Base-by-base conservation (phyloP, 2,329 filamentous ascomycete species). In the Colletotrichum phormii region DNA sequence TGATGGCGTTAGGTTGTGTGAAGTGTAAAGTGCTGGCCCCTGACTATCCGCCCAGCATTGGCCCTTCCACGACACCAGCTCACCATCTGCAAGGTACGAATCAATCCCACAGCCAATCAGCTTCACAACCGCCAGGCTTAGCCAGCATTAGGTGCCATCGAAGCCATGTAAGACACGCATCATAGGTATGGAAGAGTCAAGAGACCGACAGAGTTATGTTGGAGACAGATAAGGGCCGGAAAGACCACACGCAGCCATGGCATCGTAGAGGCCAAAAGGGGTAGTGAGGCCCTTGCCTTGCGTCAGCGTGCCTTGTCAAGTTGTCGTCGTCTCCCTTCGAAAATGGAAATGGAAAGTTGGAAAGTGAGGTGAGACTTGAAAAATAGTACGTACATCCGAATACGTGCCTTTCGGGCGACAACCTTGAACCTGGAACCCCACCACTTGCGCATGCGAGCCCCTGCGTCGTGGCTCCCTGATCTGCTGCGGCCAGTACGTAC, bases 391-490 rank as follows among this genome's bases (percentile, higher is more conserved):
- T 62, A 13, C n/a, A 13, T 49, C 59, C n/a, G 8, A 49, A 18
- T 49, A 22, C 42, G 26, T 51, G 26, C 33, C n/a, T 37, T 18
- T 35, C n/a, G 33, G 33, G 29, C 13, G 18, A 29, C 13, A 24
- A 29, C 42, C 31, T 51, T 33, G 62, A 66, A 49, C 42, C 42
- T 49, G 18, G 42, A 49, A n/a, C 42, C 18, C 42, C 42, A 49
- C 18, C 42, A 4, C 15, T n/a, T 49, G 62, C 31, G 31, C 46
- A 12, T 53, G 26, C 26, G 13, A 29, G 42, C 67, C 67, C 63
- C 62, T 66, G 67, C 67, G 42, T 60, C 54, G 33, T 35, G 37
- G 22, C 42, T 65, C 54, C 67, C 31, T 64, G 59, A 58, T 64
- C 59, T 68, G 42, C 42, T 49, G 35, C 42, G 37, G 42, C 18